Evolutionary conservation across 306 rosid genomes (phyloP).

Genomic region (Trifolium subterraneum): DNA sequence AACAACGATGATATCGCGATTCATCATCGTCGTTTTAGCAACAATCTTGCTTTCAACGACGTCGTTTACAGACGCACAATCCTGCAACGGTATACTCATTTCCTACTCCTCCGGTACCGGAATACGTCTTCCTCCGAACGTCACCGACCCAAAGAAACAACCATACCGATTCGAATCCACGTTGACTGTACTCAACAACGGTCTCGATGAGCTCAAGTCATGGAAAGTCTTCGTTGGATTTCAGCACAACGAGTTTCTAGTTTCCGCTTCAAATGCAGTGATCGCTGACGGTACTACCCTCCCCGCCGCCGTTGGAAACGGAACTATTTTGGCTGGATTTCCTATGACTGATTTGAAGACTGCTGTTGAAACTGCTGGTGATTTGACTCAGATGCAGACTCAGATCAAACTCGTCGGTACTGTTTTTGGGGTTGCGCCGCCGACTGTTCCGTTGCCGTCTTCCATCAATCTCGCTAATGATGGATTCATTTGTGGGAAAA

Average conservation of each 20-base stretch:
- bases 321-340: constrained; percentile 76
- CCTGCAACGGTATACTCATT: constrained; percentile 75
- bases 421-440: constrained; percentile 79
- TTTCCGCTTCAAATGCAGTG: constrained; percentile 74
- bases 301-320: constrained; percentile 77
- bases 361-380: constrained; percentile 92
- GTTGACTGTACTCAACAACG: constrained; percentile 79
- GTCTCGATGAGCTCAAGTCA: constrained; percentile 72
- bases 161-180: constrained; percentile 81
- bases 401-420: constrained; percentile 74
- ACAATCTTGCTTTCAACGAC: constrained; percentile 36
- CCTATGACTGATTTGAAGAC: constrained; percentile 89
- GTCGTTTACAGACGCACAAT: constrained; percentile 46
- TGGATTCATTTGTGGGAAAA: constrained; percentile 62
- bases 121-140: constrained; percentile 54
- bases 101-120: constrained; percentile 67
- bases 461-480: constrained; percentile 76
- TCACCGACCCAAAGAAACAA: constrained; percentile 51
- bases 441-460: constrained; percentile 68
- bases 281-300: constrained; percentile 60
- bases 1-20: constrained; percentile 21
- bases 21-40: constrained; percentile 31
- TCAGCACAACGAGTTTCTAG: constrained; percentile 67
- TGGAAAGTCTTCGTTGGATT: constrained; percentile 89
- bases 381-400: constrained; percentile 78